Conservation (phyloP, 2,329 filamentous ascomycete species). For the Colletotrichum sp. region DNA sequence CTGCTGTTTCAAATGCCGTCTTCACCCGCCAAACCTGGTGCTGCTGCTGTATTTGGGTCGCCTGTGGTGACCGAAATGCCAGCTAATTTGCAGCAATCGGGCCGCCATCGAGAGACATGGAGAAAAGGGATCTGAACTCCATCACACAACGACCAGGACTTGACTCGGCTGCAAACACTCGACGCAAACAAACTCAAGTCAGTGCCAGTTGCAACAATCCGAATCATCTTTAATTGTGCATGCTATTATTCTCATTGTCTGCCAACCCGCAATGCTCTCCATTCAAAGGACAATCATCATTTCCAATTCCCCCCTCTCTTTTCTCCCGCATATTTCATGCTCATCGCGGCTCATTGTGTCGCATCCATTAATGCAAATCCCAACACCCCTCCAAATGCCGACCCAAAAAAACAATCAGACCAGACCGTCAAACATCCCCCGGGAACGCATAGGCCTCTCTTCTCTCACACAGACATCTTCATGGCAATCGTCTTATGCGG, state of each 20-base stretch:
- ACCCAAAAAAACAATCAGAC: background rate
- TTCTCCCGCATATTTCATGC: conserved; percentile 11
- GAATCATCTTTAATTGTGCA: background rate
- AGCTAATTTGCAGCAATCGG: background rate
- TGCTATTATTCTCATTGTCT: background rate
- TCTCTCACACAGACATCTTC: conserved; percentile 89
- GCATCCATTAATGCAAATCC: conserved; percentile 16
- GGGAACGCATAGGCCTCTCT: background rate
- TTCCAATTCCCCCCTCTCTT: background rate
- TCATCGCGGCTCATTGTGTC: background rate
- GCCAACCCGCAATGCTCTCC: background rate
- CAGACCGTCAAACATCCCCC: background rate
- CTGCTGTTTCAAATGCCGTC: background rate
- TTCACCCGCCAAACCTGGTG: background rate
- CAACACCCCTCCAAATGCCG: conserved; percentile 4
- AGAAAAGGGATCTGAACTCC: background rate
- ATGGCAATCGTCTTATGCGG: conserved; percentile 92
- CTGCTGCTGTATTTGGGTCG: background rate
- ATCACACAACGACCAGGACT: background rate
- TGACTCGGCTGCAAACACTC: background rate
- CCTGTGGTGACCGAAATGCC: background rate
- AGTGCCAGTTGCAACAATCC: background rate
- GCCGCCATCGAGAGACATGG: background rate
- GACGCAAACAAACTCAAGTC: background rate
- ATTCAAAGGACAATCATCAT: background rate